Conservation (phyloP, 179 eudicot genomes). For the Beta lomatogona region DNA sequence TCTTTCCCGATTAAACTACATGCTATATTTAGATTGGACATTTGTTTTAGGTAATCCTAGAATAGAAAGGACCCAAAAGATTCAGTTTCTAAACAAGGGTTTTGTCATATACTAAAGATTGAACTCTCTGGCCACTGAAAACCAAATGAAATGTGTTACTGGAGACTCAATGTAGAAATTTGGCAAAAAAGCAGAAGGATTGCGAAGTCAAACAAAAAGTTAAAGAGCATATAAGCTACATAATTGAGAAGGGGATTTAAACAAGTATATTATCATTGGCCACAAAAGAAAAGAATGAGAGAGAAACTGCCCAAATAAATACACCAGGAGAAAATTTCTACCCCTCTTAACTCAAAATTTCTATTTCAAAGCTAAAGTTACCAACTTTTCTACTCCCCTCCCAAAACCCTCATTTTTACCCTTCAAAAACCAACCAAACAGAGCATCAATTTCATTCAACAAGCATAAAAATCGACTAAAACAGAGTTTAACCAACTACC, state of each 20-base stretch:
- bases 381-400: constrained; percentile 4
- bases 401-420: not conserved
- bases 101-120: not conserved
- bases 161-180: not conserved
- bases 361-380: not conserved
- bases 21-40: not conserved
- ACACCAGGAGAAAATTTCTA: not conserved
- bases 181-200: not conserved
- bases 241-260: not conserved
- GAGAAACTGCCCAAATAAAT: not conserved
- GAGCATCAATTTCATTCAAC: constrained; percentile 26
- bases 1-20: not conserved
- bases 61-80: not conserved
- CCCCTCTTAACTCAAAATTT: not conserved
- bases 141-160: not conserved
- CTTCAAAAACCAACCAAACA: constrained; percentile 27
- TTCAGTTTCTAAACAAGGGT: not conserved
- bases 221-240: constrained; percentile 1
- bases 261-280: not conserved
- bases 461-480: constrained; percentile 9
- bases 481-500: constrained; percentile 18
- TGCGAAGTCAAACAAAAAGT: not conserved
- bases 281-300: not conserved
- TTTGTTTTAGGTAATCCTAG: not conserved
- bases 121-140: constrained; percentile 3